Base-by-base conservation (phyloP, 495 filamentous ascomycete genomes). In the Melanomma pulvis-pyrius region DNA sequence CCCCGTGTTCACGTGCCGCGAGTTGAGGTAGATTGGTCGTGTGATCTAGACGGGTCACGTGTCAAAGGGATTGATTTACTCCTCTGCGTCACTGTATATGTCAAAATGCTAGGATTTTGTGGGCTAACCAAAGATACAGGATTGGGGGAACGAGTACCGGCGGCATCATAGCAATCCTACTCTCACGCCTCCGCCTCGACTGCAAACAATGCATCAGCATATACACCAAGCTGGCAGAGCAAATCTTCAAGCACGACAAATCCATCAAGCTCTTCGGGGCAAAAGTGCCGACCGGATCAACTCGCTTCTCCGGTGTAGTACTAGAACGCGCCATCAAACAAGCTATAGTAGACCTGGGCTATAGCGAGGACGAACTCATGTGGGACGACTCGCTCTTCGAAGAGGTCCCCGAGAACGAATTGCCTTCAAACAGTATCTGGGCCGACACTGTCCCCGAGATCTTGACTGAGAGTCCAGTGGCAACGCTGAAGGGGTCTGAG, bases 161-260 rank as follows among this genome's bases (percentile, higher is more conserved):
- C 15, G 72, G 72, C 11, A 71, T 74, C 52, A 74, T 74, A 29
- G 72, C 72, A 4, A 67, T 74, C 12, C 46, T 74, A 6, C 72
- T 74, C 28, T 71, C 70, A 39, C 65, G 72, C 5, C 49, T 74
- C 2, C 56, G 64, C 51, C 63, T 73, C 19, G 68, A 73, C 47
- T 63, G 58, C 63, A 68, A 69, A 36, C 50, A 73, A 51, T 70
- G 67, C 34, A 73, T 73, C 22, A 41, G 24, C 24, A 73, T 73
- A 26, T 73, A 73, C 60, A 59, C 67, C 11, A 63, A 72, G 22
- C 61, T 74, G 1, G 70, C 70, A 19, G 60, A 72, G 30, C 17
- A 74, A 32, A 72, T 74, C 61, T 72, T 74, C 65, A 71, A 77
- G 49, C 70, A 76, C 36, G 75, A 77, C 60, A 67, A 71, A 12